Percentiles rank a stretch among this genome's conserved stretches.
These are phyloP conservation scores for Fusarium sp. DNA, from an alignment of 2,329 filamentous ascomycete species.

Conservation along the genomic window DNA sequence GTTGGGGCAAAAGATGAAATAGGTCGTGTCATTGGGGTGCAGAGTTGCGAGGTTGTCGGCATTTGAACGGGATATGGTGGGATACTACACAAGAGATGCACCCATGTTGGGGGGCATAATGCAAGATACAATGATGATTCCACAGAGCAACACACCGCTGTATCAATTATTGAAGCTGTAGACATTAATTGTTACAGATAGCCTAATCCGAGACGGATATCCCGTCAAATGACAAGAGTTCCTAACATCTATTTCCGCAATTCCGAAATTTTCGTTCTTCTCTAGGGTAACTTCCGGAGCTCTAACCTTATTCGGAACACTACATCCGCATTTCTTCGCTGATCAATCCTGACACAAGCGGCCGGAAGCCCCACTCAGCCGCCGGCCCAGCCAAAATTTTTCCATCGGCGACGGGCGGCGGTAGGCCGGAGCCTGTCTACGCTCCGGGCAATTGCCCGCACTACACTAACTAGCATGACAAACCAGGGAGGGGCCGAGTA, in stretches of 20 bases:
- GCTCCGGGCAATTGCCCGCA: not conserved
- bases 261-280: not conserved
- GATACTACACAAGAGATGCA: not conserved
- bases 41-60: not conserved
- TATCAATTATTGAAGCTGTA: not conserved
- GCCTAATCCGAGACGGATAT: not conserved
- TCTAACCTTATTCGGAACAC: not conserved
- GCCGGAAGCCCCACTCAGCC: not conserved
- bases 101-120: not conserved
- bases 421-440: not conserved
- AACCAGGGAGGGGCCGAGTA: not conserved
- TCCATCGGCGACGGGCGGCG: not conserved
- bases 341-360: slow-evolving; percentile 14
- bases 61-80: not conserved
- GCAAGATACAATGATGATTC: not conserved
- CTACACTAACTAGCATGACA: not conserved
- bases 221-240: not conserved
- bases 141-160: not conserved
- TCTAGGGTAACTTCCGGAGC: slow-evolving; percentile 1
- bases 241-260: not conserved
- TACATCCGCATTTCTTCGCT: not conserved
- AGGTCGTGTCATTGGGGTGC: not conserved
- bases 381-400: not conserved
- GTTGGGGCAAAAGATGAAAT: not conserved
- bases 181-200: not conserved